Percentiles rank a stretch among this genome's conserved stretches.
phyloP scores from a whole-genome alignment of 345 rosid species.

The Barbarea vulgaris region DNA sequence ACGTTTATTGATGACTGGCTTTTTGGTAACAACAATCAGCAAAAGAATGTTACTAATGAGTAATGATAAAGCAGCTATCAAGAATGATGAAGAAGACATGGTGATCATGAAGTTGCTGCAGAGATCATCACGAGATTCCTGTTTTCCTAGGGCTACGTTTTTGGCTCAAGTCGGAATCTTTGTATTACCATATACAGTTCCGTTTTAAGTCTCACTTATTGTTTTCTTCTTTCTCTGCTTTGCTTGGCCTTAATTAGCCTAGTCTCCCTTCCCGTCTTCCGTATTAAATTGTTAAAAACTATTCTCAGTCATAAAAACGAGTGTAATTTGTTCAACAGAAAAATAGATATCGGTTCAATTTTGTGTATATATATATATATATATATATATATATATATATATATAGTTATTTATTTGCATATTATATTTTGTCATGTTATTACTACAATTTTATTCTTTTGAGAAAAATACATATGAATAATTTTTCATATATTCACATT shows the following conservation, averaged over 20 bases:
- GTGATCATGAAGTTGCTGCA: slow-evolving; percentile 17
- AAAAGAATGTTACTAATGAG: not conserved
- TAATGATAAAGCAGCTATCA: not conserved
- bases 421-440: not conserved
- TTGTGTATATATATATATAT: too few species aligned
- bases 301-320: not conserved
- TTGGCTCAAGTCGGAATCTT: slow-evolving; percentile 45
- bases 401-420: not conserved
- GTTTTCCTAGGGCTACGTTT: slow-evolving; percentile 44
- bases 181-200: slow-evolving; percentile 60
- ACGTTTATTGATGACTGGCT: slow-evolving; percentile 55
- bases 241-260: not conserved
- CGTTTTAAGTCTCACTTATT: slow-evolving; percentile 38
- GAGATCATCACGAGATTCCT: not conserved
- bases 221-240: not conserved
- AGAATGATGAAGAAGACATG: slow-evolving; percentile 10
- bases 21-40: slow-evolving; percentile 31
- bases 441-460: too few species aligned
- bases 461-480: not conserved
- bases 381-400: too few species aligned
- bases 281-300: not conserved
- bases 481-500: not conserved
- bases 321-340: not conserved
- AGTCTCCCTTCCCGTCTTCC: not conserved
- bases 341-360: not conserved